Percentiles rank a stretch among this genome's conserved stretches.
These are phyloP conservation scores for Quercus gilva DNA, from an alignment of 306 rosid species.

Conservation along the genomic window DNA sequence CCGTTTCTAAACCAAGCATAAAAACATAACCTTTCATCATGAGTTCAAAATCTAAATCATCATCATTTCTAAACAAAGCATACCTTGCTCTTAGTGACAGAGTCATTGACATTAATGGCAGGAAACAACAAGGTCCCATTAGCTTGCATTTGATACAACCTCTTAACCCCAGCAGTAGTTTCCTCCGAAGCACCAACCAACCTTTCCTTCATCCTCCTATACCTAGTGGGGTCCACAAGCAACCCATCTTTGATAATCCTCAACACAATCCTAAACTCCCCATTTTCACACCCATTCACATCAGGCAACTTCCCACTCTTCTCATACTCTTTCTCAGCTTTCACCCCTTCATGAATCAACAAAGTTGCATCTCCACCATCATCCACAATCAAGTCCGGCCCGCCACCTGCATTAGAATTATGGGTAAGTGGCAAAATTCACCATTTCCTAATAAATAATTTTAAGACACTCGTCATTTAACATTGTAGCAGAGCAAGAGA, in stretches of 20 bases:
- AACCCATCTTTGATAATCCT: conserved; percentile 70
- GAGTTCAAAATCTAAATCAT: too few relatives aligned
- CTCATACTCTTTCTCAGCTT: conserved; percentile 73
- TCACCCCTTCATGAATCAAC: conserved; percentile 81
- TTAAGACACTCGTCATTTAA: too few relatives aligned
- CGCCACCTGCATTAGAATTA: conserved; percentile 28
- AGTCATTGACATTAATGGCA: conserved; percentile 93
- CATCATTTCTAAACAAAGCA: too few relatives aligned
- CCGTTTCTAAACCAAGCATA: too few relatives aligned
- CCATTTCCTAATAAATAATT: too few relatives aligned
- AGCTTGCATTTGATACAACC: conserved; percentile 90
- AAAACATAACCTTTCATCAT: too few relatives aligned
- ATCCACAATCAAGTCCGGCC: conserved; percentile 89
- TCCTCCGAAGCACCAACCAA: conserved; percentile 93
- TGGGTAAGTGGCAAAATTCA: too few relatives aligned
- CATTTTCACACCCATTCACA: conserved; percentile 64
- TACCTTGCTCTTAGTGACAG: conserved; percentile 99
- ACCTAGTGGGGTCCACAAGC: conserved; percentile 69
- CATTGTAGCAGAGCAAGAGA: too few relatives aligned
- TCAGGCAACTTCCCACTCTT: conserved; percentile 61
- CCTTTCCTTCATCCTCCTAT: conserved; percentile 83
- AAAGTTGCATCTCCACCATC: conserved; percentile 89
- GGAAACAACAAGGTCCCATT: conserved; percentile 77
- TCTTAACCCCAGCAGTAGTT: conserved; percentile 98
- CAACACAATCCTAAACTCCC: conserved; percentile 77